Conservation (phyloP, 805 yeast species). For the Saturnispora diversa region DNA sequence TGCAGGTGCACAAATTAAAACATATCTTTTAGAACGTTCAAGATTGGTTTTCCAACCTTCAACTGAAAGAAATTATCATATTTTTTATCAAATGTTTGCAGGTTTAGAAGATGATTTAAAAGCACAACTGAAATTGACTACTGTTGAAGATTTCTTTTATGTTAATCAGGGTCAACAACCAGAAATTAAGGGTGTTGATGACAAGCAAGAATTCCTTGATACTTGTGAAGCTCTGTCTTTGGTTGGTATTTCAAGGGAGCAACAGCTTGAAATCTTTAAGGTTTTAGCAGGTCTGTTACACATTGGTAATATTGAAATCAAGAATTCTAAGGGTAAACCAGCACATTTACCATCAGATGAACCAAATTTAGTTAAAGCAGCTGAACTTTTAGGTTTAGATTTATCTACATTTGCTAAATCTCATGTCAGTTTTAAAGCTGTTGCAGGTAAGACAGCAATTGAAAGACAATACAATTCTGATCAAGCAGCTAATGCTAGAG, state of each 20-base stretch:
- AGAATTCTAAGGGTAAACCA: constrained; percentile 68
- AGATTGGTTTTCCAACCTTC: constrained; percentile 89
- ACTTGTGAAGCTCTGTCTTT: constrained; percentile 71
- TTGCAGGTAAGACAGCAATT: constrained; percentile 67
- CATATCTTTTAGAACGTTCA: constrained; percentile 87
- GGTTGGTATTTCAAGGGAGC: constrained; percentile 59
- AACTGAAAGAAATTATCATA: constrained; percentile 90
- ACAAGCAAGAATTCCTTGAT: constrained; percentile 62
- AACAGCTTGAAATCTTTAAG: constrained; percentile 63
- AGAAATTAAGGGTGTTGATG: constrained; percentile 70
- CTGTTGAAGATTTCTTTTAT: constrained; percentile 65
- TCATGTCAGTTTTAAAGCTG: constrained; percentile 41
- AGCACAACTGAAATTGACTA: constrained; percentile 48
- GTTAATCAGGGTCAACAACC: constrained; percentile 82
- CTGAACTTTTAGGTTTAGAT: constrained; percentile 77
- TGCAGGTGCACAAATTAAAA: constrained; percentile 90
- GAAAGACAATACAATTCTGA: constrained; percentile 80
- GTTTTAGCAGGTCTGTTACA: constrained; percentile 84
- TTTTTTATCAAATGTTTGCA: constrained; percentile 79
- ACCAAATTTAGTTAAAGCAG: constrained; percentile 72
- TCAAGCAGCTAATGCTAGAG: constrained; percentile 87
- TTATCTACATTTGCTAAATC: constrained; percentile 72
- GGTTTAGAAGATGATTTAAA: constrained; percentile 59
- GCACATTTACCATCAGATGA: constrained; percentile 81
- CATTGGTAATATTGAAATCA: constrained; percentile 84